Percentiles rank a stretch among this genome's conserved stretches.
Evolutionary conservation across 2,329 filamentous ascomycete genomes (phyloP).

Genomic region (Passalora sequoiae): DNA sequence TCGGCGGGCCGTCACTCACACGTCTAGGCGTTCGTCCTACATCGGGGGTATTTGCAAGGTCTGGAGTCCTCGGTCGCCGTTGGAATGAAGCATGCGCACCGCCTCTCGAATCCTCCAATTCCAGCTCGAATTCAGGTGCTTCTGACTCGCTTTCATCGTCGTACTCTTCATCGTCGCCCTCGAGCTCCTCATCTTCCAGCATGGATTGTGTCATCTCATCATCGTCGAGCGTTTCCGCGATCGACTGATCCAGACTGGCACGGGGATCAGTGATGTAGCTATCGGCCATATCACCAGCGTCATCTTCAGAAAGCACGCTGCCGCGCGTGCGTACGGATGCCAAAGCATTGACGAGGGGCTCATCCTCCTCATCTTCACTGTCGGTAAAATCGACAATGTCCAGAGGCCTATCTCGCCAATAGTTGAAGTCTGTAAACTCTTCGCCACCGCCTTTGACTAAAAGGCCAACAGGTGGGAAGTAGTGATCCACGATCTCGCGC

Average conservation of each 20-base stretch:
- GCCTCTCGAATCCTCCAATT: constrained; percentile 13
- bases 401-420: constrained; percentile 82
- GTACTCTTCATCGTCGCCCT: constrained; percentile 29
- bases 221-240: constrained; percentile 16
- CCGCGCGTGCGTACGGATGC: constrained; percentile 11
- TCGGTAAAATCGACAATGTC: constrained; percentile 85
- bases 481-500: constrained; percentile 95
- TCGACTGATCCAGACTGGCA: constrained; percentile 20
- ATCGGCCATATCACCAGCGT: constrained; percentile 24
- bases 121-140: constrained; percentile 3
- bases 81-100: constrained; percentile 12
- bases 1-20: background rate
- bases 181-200: constrained; percentile 19
- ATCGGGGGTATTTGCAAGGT: background rate
- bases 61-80: constrained; percentile 10
- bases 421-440: constrained; percentile 94
- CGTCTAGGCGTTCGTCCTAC: background rate
- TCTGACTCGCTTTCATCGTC: constrained; percentile 14
- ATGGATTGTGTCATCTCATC: constrained; percentile 18
- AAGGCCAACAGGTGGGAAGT: constrained; percentile 86
- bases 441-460: constrained; percentile 86
- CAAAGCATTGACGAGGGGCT: constrained; percentile 16
- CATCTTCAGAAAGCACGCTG: constrained; percentile 32
- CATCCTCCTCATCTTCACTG: constrained; percentile 60
- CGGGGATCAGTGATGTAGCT: constrained; percentile 17